Conservation (phyloP, 768 basidiomycete genomes). For the Coprinopsis marcescibilis region DNA sequence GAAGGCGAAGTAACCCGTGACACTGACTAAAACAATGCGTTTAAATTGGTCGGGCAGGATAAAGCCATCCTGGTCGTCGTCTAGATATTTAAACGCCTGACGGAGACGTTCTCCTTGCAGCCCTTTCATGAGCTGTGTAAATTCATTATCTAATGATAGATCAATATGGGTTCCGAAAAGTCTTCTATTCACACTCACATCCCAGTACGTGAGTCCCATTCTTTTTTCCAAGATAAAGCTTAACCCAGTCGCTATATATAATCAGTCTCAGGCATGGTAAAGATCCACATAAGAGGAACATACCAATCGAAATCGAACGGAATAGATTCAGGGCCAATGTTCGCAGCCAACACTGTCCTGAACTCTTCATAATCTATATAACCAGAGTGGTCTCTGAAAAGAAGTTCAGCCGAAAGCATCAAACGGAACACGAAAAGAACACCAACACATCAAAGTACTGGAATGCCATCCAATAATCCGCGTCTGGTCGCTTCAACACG, state of each 20-base stretch:
- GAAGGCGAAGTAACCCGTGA: not conserved
- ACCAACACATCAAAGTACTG: constrained; percentile 92
- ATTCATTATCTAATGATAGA: constrained; percentile 71
- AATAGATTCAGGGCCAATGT: constrained; percentile 71
- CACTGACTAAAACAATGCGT: constrained; percentile 81
- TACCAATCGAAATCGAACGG: constrained; percentile 96
- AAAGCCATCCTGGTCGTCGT: constrained; percentile 87
- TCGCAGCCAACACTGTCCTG: constrained; percentile 83
- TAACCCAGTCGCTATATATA: constrained; percentile 82
- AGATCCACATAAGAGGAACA: constrained; percentile 12
- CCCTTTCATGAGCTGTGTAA: constrained; percentile 98
- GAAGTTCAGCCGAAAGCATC: constrained; percentile 6
- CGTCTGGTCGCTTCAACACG: constrained; percentile 87
- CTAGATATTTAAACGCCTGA: constrained; percentile 91
- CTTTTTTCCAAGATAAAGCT: constrained; percentile 90
- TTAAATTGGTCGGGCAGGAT: constrained; percentile 94
- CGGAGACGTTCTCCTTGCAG: constrained; percentile 96
- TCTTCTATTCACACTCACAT: constrained; percentile 50
- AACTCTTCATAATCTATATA: constrained; percentile 92
- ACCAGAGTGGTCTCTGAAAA: constrained; percentile 77
- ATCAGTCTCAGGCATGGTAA: not conserved
- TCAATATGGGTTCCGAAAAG: constrained; percentile 5
- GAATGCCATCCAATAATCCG: constrained; percentile 96
- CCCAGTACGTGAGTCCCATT: constrained; percentile 88
- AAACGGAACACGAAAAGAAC: not conserved